Conservation (phyloP, 2,329 filamentous ascomycete genomes). For the Colletotrichum limetticola region DNA sequence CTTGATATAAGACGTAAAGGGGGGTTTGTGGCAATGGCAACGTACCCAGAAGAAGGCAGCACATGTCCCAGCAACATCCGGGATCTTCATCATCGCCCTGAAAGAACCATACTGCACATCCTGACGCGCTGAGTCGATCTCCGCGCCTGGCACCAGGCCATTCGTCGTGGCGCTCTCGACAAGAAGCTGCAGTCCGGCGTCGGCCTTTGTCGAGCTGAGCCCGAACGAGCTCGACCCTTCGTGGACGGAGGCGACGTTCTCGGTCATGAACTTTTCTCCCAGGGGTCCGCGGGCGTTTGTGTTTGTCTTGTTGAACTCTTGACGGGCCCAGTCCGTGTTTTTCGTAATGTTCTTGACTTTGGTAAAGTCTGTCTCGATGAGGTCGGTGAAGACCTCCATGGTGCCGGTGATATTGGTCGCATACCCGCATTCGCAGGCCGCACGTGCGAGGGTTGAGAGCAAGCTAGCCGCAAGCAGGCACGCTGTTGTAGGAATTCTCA, state of each 20-base stretch:
- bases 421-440: constrained; percentile 79
- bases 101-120: constrained; percentile 79
- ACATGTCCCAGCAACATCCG: constrained; percentile 73
- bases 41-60: constrained; percentile 83
- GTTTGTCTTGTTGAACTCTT: constrained; percentile 74
- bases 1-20: neutral
- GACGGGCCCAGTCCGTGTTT: constrained; percentile 71
- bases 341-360: constrained; percentile 59
- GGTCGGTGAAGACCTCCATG: constrained; percentile 70
- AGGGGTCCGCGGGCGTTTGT: constrained; percentile 69
- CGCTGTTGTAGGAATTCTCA: neutral
- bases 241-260: constrained; percentile 66
- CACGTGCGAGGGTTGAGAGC: constrained; percentile 11
- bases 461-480: constrained; percentile 27
- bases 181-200: constrained; percentile 66
- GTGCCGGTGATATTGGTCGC: constrained; percentile 59
- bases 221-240: constrained; percentile 50
- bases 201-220: constrained; percentile 53
- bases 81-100: constrained; percentile 73
- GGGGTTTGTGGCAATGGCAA: neutral
- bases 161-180: constrained; percentile 59
- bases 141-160: constrained; percentile 69
- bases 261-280: constrained; percentile 69
- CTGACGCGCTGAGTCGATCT: constrained; percentile 69
- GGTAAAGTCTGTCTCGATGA: constrained; percentile 78